Evolutionary conservation across 805 yeast genomes (phyloP).

Genomic region (Yueomyces sinensis): DNA sequence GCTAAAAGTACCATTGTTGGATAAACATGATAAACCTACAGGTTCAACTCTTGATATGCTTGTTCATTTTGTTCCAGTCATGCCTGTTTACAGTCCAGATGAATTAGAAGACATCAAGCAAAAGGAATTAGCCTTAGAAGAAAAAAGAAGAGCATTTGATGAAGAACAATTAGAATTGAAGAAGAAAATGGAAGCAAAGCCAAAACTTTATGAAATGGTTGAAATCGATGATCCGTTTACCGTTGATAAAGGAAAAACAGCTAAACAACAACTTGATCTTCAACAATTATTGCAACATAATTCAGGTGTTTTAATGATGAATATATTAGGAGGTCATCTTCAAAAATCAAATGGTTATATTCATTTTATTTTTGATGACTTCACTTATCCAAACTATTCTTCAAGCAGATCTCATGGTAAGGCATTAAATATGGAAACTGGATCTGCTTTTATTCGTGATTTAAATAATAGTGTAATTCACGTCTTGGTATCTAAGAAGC

Average conservation of each 20-base stretch:
- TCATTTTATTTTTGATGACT: constrained; percentile 55
- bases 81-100: constrained; percentile 46
- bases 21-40: constrained; percentile 28
- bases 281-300: constrained; percentile 37
- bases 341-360: constrained; percentile 36
- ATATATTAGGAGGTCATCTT: constrained; percentile 37
- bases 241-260: constrained; percentile 16
- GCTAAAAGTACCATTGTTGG: constrained; percentile 17
- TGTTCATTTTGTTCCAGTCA: constrained; percentile 50
- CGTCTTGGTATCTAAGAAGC: constrained; percentile 43
- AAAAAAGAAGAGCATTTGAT: constrained; percentile 26
- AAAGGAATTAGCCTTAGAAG: constrained; percentile 27
- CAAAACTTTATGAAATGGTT: constrained; percentile 55
- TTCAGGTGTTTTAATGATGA: constrained; percentile 50
- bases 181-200: constrained; percentile 39
- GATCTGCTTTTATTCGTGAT: constrained; percentile 57
- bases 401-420: constrained; percentile 37
- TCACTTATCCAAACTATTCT: constrained; percentile 42
- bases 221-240: constrained; percentile 32
- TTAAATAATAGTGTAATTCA: constrained; percentile 44
- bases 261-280: constrained; percentile 32
- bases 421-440: constrained; percentile 33
- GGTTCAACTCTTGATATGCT: constrained; percentile 41
- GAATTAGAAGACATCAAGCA: constrained; percentile 38
- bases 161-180: constrained; percentile 37